Base-by-base conservation (phyloP, 202 grass and related monocot species). In the Carex sylvatica region DNA sequence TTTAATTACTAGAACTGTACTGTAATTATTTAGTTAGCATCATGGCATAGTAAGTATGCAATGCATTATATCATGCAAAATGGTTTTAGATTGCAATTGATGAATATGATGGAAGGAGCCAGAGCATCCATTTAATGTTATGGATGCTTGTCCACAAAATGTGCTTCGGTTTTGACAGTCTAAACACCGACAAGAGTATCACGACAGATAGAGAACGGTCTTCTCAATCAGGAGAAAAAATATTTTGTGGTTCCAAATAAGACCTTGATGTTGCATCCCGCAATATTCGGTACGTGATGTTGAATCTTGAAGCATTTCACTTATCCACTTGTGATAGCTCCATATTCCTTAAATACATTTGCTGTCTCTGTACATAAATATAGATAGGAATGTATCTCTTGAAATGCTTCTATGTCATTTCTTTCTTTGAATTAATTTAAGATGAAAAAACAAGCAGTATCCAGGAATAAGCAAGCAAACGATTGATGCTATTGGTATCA, bases 261-360 rank as follows among this genome's bases (percentile, higher is more conserved):
- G 19, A 2, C 13, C 46, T 74, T 30, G 4, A 30, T 30, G 13
- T 74, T 74, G 22, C 46, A 74, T 53, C 70, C 19, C 46, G 5
- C 70, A 52, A 53, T 53, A 74, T 53, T 74, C 70, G 20, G 6
- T n/a, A n/a, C n/a, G n/a, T 16, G 44, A 16, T 2, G 3, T 31
- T 9, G 72, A 55, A 35, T 4, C 12, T 35, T 75, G 14, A 26
- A 75, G 8, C 6, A 75, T 75, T 31, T 13, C 72, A 28, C 22
- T 31, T 56, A 53, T 55, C 72, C 72, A 75, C 49, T 75, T 55
- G 49, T 3, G 24, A 76, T 31, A 55, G 49, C 72, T 76, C 72
- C 66, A 56, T 35, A 76, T 76, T 35, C 72, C 72, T 76, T 76
- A n/a, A 56, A 13, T 55, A 56, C 3, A 76, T 76, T 76, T 55